Percentiles rank a stretch among this genome's conserved stretches.
phyloP scores from a whole-genome alignment of 805 yeast genomes.

The Pichia phayaonensis region DNA sequence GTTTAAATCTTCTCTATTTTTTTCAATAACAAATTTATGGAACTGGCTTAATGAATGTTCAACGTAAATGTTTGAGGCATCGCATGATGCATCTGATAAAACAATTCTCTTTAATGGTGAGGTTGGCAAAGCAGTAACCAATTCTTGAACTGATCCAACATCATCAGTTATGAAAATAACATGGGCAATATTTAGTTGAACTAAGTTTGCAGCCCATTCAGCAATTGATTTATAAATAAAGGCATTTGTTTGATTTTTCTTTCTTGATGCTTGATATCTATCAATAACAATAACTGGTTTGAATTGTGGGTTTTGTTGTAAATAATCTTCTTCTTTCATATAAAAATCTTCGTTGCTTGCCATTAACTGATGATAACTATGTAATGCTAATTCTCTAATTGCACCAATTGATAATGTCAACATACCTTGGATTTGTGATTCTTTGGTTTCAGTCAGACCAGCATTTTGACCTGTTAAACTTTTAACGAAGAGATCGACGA shows the following conservation, averaged over 20 bases:
- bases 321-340: constrained; percentile 66
- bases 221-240: constrained; percentile 69
- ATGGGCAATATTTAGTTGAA: constrained; percentile 77
- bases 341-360: constrained; percentile 15
- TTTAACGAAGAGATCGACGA: constrained; percentile 78
- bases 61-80: constrained; percentile 66
- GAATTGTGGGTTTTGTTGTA: constrained; percentile 77
- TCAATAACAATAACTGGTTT: constrained; percentile 84
- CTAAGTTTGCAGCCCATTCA: constrained; percentile 80
- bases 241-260: constrained; percentile 48
- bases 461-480: constrained; percentile 92
- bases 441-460: constrained; percentile 78
- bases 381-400: constrained; percentile 54
- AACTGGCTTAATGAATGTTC: constrained; percentile 37
- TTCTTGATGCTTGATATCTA: constrained; percentile 51
- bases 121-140: constrained; percentile 72
- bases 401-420: constrained; percentile 65
- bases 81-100: constrained; percentile 73
- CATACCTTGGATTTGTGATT: constrained; percentile 75
- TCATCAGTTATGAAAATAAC: constrained; percentile 86
- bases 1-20: constrained; percentile 34
- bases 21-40: constrained; percentile 18
- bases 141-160: constrained; percentile 60
- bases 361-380: constrained; percentile 33
- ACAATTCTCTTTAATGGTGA: constrained; percentile 73